A percentile compares a stretch with the other conserved stretches of the same genome.
Conservation (phyloP, 106 monocot genomes). For the Phalaenopsis aphrodite region DNA sequence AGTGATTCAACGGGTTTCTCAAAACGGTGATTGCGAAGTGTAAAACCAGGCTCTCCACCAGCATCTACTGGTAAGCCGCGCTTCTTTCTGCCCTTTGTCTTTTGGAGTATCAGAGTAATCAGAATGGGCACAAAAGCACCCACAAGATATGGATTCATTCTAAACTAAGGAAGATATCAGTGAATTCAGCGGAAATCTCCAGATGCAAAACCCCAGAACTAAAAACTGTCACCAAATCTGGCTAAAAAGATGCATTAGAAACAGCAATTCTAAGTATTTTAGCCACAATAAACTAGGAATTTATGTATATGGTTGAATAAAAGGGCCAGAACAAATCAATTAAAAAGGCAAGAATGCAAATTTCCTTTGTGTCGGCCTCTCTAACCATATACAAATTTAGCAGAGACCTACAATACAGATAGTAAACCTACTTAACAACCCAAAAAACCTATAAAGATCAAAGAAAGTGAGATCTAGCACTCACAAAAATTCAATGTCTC, state of each 20-base stretch:
- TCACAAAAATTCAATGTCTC: background rate
- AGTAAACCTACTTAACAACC: background rate
- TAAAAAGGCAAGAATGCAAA: background rate
- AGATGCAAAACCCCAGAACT: background rate
- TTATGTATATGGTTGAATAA: background rate
- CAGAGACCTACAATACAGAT: too few species aligned
- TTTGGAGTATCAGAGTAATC: constrained; percentile 32
- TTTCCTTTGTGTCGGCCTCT: background rate
- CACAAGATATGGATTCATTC: constrained; percentile 72
- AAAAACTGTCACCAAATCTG: background rate
- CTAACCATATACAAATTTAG: background rate
- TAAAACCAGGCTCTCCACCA: constrained; percentile 77
- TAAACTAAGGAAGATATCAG: background rate
- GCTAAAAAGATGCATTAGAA: background rate
- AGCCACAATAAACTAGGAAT: background rate
- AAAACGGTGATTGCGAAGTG: constrained; percentile 68
- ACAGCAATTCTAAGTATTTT: background rate
- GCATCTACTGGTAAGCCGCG: constrained; percentile 77
- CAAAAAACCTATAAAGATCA: background rate
- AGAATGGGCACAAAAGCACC: constrained; percentile 51
- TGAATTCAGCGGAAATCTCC: background rate
- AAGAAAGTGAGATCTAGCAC: background rate
- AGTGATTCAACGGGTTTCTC: constrained; percentile 45
- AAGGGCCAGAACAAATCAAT: background rate
- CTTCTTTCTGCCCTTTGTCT: constrained; percentile 39